A percentile compares a stretch with the other conserved stretches of the same genome.
Evolutionary conservation across 2,329 filamentous ascomycete genomes (phyloP).

Genomic region (Curvularia sp.): DNA sequence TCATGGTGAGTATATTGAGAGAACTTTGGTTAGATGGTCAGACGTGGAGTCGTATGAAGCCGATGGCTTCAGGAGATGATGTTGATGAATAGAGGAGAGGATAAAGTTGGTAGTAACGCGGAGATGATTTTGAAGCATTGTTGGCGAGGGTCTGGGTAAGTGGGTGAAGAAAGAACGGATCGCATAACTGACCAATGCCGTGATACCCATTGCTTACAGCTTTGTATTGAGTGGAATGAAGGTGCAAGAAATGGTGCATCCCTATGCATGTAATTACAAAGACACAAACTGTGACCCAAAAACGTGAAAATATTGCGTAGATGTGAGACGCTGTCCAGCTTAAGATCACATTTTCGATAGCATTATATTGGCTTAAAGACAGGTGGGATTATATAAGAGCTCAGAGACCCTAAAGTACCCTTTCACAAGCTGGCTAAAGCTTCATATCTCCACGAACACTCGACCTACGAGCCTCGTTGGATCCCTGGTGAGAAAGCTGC

Average conservation of each 20-base stretch:
- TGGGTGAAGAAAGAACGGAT: neutral
- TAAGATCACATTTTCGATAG: no score
- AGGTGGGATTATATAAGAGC: neutral
- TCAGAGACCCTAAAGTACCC: neutral
- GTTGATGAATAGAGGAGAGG: neutral
- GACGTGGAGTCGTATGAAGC: neutral
- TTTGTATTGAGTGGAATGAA: neutral
- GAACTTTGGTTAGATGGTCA: neutral
- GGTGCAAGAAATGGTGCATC: neutral
- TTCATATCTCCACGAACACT: conserved; percentile 6
- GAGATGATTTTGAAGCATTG: no score
- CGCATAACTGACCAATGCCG: neutral
- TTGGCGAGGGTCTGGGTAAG: neutral
- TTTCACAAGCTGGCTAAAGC: neutral
- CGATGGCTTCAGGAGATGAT: neutral
- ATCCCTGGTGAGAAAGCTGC: conserved; percentile 3
- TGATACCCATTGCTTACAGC: neutral
- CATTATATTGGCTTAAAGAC: neutral
- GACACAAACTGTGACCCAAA: neutral
- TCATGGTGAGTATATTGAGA: neutral
- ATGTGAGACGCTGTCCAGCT: no score
- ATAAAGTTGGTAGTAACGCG: no score
- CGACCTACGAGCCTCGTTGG: neutral
- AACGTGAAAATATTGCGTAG: neutral
- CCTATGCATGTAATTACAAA: neutral